phyloP scores from a whole-genome alignment of 306 rosid species.

The Cucumis sativus region DNA sequence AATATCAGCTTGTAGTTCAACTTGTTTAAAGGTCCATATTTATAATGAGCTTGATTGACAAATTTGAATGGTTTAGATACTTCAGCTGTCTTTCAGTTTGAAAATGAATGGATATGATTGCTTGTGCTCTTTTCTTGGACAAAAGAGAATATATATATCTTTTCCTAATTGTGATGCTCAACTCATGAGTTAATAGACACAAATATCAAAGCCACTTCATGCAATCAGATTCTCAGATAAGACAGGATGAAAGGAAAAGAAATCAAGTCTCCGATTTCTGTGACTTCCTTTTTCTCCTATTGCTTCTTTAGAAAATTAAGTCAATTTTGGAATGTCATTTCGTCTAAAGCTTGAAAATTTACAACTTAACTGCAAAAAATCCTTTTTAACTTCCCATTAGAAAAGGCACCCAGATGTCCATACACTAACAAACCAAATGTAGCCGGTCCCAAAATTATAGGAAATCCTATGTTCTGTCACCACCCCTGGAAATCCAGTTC shows the following conservation, averaged over 20 bases:
- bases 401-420: neutral
- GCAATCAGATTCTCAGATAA: neutral
- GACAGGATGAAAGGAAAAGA: slow-evolving; percentile 1
- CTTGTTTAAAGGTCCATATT: neutral
- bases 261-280: neutral
- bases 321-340: neutral
- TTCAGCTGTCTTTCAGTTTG: neutral
- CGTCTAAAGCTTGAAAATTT: neutral
- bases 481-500: slow-evolving; percentile 14
- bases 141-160: slow-evolving; percentile 10
- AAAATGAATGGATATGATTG: slow-evolving; percentile 4
- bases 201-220: slow-evolving; percentile 3
- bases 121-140: neutral
- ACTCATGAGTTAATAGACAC: slow-evolving; percentile 14
- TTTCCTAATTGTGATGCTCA: neutral
- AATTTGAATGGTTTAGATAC: slow-evolving; percentile 1
- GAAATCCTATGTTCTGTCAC: slow-evolving; percentile 11
- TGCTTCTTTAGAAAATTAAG: neutral
- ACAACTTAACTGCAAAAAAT: neutral
- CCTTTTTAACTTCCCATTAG: neutral
- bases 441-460: slow-evolving; percentile 10
- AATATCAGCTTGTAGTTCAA: neutral
- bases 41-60: neutral
- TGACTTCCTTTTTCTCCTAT: neutral
- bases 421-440: neutral